phyloP scores from a whole-genome alignment of 495 filamentous ascomycete species.

The Penicillium bialowiezense region DNA sequence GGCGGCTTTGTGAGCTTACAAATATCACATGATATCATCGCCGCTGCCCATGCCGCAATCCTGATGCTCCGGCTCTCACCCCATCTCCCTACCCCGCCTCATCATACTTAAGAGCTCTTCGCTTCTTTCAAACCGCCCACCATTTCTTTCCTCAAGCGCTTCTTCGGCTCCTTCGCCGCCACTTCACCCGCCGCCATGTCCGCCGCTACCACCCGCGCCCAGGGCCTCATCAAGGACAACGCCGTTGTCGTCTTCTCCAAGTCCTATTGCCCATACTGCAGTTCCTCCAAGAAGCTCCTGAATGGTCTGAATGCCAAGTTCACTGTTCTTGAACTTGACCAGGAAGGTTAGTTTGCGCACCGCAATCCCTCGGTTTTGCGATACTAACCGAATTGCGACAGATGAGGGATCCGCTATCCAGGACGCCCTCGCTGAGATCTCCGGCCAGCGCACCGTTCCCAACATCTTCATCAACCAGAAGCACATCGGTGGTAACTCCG shows the following conservation, averaged over 20 bases:
- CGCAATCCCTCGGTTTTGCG: neutral
- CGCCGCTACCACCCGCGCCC: slow-evolving; percentile 80
- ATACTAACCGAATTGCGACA: slow-evolving; percentile 24
- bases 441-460: slow-evolving; percentile 80
- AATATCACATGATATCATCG: slow-evolving; percentile 34
- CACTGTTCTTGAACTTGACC: slow-evolving; percentile 76
- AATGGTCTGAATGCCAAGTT: slow-evolving; percentile 68
- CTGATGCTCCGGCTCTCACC: slow-evolving; percentile 3
- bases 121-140: slow-evolving; percentile 39
- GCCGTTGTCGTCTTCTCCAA: slow-evolving; percentile 95
- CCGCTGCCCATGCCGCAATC: slow-evolving; percentile 14
- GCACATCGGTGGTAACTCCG: slow-evolving; percentile 97
- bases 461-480: slow-evolving; percentile 89
- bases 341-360: slow-evolving; percentile 59
- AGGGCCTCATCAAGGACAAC: slow-evolving; percentile 87
- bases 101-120: slow-evolving; percentile 2
- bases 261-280: slow-evolving; percentile 95
- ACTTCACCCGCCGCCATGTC: slow-evolving; percentile 66
- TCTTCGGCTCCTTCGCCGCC: slow-evolving; percentile 65
- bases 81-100: neutral
- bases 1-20: neutral
- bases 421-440: slow-evolving; percentile 75
- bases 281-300: slow-evolving; percentile 71
- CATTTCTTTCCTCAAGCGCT: slow-evolving; percentile 71
- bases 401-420: slow-evolving; percentile 83